Base-by-base conservation (phyloP, 1,284 basidiomycete genomes). In the Melampsora americana region DNA sequence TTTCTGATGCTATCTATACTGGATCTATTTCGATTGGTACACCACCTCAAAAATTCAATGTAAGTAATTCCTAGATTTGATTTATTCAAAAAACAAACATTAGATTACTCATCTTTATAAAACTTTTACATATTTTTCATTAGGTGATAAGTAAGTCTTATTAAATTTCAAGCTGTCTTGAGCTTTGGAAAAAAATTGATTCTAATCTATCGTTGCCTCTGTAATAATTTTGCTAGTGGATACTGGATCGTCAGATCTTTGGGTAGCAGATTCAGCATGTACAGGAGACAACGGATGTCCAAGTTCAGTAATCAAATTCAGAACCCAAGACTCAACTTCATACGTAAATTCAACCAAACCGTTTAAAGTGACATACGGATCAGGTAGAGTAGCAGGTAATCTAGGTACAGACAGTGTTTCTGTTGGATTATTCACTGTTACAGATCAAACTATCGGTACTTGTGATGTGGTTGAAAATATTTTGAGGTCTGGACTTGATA, bases 1-100 rank as follows among this genome's bases (percentile, higher is more conserved):
- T 76, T 60, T 76, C 74, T 20, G 74, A 76, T 26, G 66, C 66
- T 6, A 76, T 76, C n/a, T 76, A 76, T 60, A 50, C 66, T 20
- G 74, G 66, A 18, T 53, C 66, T 16, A 62, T 76, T 23, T 28
- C 59, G n/a, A 64, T 76, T 53, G 74, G 74, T 9, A 76, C 74
- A 16, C 74, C 74, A n/a, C 74, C 74, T 26, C 74, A 76, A 65
- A 62, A 44, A 20, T 76, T 76, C 50, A 44, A 69, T 56, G 74
- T 76, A n/a, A 20, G 74, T 69, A 42, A 2, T n/a, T 35, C 5
- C n/a, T n/a, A n/a, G n/a, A n/a, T n/a, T 60, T 60, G 18, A 28
- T 39, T 67, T 44, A 30, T 65, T 65, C 28, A 9, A 20, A 30
- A 18, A 16, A 14, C 16, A 2, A 39, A 65, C 16, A 26, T 16